A percentile compares a stretch with the other conserved stretches of the same genome.
phyloP scores from a whole-genome alignment of 1,284 basidiomycete genomes.

The Singerocomus inundabilis region DNA sequence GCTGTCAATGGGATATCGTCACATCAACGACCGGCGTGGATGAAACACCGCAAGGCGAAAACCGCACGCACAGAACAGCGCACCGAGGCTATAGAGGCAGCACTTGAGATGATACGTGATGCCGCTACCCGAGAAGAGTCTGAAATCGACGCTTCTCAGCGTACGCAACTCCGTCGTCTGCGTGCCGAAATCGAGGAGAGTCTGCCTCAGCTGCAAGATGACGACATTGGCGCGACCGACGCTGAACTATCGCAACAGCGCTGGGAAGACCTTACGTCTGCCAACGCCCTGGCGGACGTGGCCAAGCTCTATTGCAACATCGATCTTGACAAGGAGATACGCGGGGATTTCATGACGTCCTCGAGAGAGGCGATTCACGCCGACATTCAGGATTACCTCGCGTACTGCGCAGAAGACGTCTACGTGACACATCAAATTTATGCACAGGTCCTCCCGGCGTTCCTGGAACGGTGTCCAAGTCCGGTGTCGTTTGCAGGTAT shows the following conservation, averaged over 20 bases:
- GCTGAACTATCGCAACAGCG: conserved; percentile 49
- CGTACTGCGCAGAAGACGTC: conserved; percentile 89
- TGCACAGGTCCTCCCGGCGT: conserved; percentile 78
- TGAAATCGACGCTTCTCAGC: conserved; percentile 37
- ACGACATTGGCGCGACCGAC: conserved; percentile 39
- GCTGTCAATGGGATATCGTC: conserved; percentile 95
- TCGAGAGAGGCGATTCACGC: conserved; percentile 65
- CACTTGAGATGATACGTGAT: conserved; percentile 48
- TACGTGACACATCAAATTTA: conserved; percentile 84
- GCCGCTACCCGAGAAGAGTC: conserved; percentile 46
- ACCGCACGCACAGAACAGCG: conserved; percentile 49
- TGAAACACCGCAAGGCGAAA: conserved; percentile 74
- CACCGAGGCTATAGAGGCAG: conserved; percentile 58
- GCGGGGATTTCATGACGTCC: conserved; percentile 74
- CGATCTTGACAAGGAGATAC: conserved; percentile 75
- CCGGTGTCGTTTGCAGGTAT: conserved; percentile 94
- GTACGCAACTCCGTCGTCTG: conserved; percentile 43
- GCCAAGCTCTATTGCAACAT: conserved; percentile 88
- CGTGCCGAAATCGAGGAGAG: conserved; percentile 46
- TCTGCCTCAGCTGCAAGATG: conserved; percentile 41
- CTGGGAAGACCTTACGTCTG: conserved; percentile 94
- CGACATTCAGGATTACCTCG: conserved; percentile 75
- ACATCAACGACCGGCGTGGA: conserved; percentile 93
- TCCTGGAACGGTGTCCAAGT: conserved; percentile 83
- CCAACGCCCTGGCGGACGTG: conserved; percentile 91